Percentiles rank a stretch among this genome's conserved stretches.
These are phyloP conservation scores for Silybum marianum DNA, from an alignment of 129 eudicot genomes.

Conservation along the genomic window DNA sequence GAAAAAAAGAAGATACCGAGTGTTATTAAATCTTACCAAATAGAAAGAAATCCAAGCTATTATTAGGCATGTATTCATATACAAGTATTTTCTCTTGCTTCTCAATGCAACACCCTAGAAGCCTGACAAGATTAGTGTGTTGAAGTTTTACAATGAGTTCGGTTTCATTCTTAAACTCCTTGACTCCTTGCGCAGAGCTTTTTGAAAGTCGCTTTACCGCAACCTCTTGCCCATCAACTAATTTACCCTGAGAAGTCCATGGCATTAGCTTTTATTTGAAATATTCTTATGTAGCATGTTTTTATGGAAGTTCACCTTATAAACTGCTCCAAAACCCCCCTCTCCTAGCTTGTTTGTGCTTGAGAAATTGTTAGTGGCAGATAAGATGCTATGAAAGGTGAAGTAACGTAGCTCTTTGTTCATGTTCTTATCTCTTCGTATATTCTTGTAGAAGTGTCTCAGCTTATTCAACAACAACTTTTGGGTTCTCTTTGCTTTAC, in stretches of 20 bases:
- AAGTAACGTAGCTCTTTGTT: constrained; percentile 23
- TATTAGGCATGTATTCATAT: constrained; percentile 25
- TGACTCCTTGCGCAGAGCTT: constrained; percentile 9
- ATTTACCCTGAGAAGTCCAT: constrained; percentile 13
- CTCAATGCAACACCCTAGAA: constrained; percentile 36
- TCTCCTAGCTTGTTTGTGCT: constrained; percentile 26
- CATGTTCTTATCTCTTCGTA: constrained; percentile 1
- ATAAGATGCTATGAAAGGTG: constrained; percentile 31
- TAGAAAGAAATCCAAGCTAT: constrained; percentile 21
- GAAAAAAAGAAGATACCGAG: not conserved
- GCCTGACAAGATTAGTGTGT: constrained; percentile 37
- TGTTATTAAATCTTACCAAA: constrained; percentile 11
- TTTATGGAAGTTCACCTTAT: constrained; percentile 24
- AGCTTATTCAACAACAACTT: not conserved
- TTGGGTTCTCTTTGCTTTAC: not conserved
- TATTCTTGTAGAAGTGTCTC: constrained; percentile 8
- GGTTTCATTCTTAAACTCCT: constrained; percentile 39
- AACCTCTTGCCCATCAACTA: constrained; percentile 6
- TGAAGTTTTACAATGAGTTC: constrained; percentile 40
- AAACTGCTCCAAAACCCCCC: constrained; percentile 41
- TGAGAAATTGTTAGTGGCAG: constrained; percentile 30
- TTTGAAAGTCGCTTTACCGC: constrained; percentile 1
- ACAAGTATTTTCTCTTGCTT: constrained; percentile 27
- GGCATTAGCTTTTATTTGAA: not conserved
- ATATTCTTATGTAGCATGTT: not conserved